Evolutionary conservation across 345 rosid genomes (phyloP).

Genomic region (Citrus inodora): DNA sequence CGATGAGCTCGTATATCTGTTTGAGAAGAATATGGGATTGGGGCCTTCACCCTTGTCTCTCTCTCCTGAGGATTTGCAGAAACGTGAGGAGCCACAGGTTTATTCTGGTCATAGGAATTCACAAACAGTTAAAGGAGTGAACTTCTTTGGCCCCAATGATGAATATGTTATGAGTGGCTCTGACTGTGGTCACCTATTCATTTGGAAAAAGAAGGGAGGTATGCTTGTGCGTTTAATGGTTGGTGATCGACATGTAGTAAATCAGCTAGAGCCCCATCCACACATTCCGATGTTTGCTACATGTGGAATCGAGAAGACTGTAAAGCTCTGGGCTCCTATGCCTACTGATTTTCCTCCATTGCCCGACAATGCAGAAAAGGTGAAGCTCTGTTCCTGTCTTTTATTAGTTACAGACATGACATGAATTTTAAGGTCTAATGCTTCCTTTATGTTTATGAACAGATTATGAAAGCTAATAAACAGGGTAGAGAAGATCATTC

Average conservation of each 20-base stretch:
- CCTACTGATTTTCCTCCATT: conserved; percentile 30
- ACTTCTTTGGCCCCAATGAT: conserved; percentile 58
- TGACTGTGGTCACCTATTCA: conserved; percentile 63
- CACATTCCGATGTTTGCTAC: conserved; percentile 43
- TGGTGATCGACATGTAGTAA: conserved; percentile 56
- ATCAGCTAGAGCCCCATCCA: conserved; percentile 59
- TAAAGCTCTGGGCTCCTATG: conserved; percentile 56
- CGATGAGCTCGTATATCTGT: conserved; percentile 55
- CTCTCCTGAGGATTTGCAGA: conserved; percentile 27
- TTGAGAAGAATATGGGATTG: conserved; percentile 47
- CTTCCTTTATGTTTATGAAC: conserved; percentile 13
- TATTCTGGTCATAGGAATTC: conserved; percentile 57
- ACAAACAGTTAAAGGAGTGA: conserved; percentile 58
- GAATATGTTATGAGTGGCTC: conserved; percentile 62
- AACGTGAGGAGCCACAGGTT: conserved; percentile 41
- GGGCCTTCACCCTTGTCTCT: conserved; percentile 39
- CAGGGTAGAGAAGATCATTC: conserved; percentile 54
- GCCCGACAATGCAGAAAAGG: conserved; percentile 47
- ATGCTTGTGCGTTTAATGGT: conserved; percentile 49
- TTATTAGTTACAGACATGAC: neutral
- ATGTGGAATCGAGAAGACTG: conserved; percentile 53
- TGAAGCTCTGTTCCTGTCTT: neutral
- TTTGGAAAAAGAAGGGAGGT: conserved; percentile 57
- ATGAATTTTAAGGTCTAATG: neutral
- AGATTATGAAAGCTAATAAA: conserved; percentile 61